These are phyloP conservation scores for Malus sylvestris DNA, from an alignment of 306 rosid species.

Conservation along the genomic window DNA sequence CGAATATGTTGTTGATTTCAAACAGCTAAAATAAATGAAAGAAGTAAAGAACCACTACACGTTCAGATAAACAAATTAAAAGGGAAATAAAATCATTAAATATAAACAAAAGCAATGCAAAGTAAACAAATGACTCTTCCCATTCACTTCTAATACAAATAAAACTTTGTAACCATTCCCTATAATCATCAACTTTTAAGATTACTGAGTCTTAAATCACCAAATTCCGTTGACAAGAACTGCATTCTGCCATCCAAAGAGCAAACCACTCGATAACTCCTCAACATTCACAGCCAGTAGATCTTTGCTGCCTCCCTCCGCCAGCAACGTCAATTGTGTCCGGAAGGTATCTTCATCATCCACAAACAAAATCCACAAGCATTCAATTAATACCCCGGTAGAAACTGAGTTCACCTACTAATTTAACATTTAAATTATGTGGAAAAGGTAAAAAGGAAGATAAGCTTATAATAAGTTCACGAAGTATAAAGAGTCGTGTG, in stretches of 20 bases:
- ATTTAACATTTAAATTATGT: background rate
- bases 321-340: conserved; percentile 77
- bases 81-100: conserved; percentile 9
- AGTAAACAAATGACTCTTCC: conserved; percentile 15
- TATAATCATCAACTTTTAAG: conserved; percentile 13
- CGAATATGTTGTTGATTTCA: background rate
- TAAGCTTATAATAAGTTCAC: background rate
- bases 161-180: conserved; percentile 12
- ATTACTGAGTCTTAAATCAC: conserved; percentile 16
- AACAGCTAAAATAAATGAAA: background rate
- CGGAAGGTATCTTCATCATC: conserved; percentile 63
- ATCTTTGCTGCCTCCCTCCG: conserved; percentile 82
- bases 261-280: conserved; percentile 3
- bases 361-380: background rate
- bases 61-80: conserved; percentile 1
- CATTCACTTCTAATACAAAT: conserved; percentile 34
- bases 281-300: conserved; percentile 90
- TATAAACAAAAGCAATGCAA: conserved; percentile 14
- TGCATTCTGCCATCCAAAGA: conserved; percentile 20
- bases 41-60: background rate
- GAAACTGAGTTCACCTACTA: background rate
- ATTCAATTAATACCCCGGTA: background rate
- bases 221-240: conserved; percentile 3
- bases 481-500: background rate
- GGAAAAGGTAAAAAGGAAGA: background rate